phyloP scores from a whole-genome alignment of 1,284 basidiomycete genomes.

The Heliocybe sulcata region DNA sequence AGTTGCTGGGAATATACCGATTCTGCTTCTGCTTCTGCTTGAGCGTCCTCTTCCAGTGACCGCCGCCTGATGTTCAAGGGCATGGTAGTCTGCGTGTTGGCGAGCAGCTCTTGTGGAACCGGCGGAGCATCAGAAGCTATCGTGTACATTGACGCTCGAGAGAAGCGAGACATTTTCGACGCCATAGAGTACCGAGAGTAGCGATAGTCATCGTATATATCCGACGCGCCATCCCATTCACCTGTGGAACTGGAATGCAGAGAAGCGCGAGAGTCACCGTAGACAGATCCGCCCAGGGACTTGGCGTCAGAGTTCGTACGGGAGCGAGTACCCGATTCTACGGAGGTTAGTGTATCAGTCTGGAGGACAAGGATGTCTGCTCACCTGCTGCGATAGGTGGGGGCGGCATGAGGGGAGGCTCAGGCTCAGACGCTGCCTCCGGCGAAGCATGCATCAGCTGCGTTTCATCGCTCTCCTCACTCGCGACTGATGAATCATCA shows the following conservation, averaged over 20 bases:
- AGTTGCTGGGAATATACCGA: background rate
- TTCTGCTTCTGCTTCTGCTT: no score
- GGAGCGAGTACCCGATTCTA: background rate
- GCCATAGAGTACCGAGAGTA: slow-evolving; percentile 58
- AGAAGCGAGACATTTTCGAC: slow-evolving; percentile 28
- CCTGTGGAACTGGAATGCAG: slow-evolving; percentile 22
- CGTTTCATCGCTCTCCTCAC: background rate
- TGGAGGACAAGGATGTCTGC: background rate
- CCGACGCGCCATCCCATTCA: slow-evolving; percentile 55
- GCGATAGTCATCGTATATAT: slow-evolving; percentile 71
- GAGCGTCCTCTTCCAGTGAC: background rate
- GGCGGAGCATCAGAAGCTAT: slow-evolving; percentile 9
- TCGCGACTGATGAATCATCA: slow-evolving; percentile 11
- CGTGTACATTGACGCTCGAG: slow-evolving; percentile 21
- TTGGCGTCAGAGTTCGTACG: slow-evolving; percentile 2
- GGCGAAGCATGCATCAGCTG: background rate
- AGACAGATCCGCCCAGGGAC: slow-evolving; percentile 10
- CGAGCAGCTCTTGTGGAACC: background rate
- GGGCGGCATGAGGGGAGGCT: background rate
- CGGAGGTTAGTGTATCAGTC: background rate
- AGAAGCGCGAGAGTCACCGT: slow-evolving; percentile 9
- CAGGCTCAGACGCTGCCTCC: background rate
- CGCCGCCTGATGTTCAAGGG: background rate
- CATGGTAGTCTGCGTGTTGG: background rate
- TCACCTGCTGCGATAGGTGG: background rate